A percentile compares a stretch with the other conserved stretches of the same genome.
phyloP scores from a whole-genome alignment of 805 yeast species.

The Limtongia smithiae region DNA sequence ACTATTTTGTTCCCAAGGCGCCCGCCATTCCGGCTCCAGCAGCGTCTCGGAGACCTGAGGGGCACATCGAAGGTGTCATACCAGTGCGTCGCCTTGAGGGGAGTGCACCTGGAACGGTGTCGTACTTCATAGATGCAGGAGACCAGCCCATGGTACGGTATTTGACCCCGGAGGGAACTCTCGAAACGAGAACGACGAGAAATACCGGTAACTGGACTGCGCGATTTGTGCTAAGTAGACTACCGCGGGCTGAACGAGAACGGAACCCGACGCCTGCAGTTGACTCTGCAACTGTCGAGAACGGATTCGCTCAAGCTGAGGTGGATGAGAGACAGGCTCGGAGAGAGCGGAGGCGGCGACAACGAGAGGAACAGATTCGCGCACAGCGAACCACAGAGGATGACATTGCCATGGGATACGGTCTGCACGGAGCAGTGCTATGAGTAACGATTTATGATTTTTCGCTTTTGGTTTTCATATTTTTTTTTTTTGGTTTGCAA shows the following conservation, averaged over 20 bases:
- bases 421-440: constrained; percentile 6
- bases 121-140: no score
- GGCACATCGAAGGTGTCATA: not conserved
- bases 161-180: no score
- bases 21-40: not conserved
- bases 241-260: not conserved
- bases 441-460: no score
- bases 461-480: no score
- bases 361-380: constrained; percentile 1
- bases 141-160: no score
- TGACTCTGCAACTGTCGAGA: not conserved
- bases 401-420: not conserved
- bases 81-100: no score
- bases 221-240: not conserved
- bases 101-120: no score
- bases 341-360: not conserved
- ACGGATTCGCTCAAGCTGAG: not conserved
- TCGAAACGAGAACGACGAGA: not conserved
- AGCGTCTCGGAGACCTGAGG: not conserved
- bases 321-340: no score
- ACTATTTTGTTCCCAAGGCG: constrained; percentile 43
- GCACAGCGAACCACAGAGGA: not conserved
- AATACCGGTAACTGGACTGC: not conserved
- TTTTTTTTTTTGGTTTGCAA: no score
- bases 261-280: not conserved